Conservation (phyloP, 164 flowering plant species). For the grape (Vitis vinifera) region DNA sequence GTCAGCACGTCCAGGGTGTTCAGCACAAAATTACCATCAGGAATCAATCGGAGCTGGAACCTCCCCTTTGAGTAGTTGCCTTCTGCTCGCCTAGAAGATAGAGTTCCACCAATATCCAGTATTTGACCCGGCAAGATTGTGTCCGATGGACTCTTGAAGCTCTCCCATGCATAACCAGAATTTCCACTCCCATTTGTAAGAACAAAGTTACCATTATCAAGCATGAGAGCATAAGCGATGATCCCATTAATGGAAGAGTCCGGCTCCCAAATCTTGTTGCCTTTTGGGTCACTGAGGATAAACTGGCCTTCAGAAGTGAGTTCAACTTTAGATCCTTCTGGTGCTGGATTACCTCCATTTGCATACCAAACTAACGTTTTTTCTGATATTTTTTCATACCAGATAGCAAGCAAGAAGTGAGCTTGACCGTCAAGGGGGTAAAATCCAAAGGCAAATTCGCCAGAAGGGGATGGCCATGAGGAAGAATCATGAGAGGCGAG, state of each 20-base stretch:
- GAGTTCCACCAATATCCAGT: background rate
- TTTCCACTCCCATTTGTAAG: background rate
- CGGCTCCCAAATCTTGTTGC: background rate
- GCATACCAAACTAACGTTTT: constrained; percentile 8
- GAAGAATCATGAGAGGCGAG: background rate
- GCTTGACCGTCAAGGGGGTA: background rate
- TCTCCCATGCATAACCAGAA: background rate
- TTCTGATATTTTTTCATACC: constrained; percentile 8
- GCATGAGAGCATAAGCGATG: background rate
- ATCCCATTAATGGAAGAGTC: background rate
- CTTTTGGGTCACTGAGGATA: background rate
- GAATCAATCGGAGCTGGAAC: background rate
- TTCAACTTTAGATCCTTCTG: background rate
- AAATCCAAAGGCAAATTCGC: constrained; percentile 6
- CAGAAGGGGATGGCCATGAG: background rate
- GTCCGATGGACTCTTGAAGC: constrained; percentile 1
- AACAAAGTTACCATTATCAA: constrained; percentile 2
- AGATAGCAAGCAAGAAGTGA: constrained; percentile 10
- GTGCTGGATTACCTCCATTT: constrained; percentile 2
- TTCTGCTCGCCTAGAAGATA: background rate
- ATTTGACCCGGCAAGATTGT: constrained; percentile 1
- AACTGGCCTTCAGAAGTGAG: background rate
- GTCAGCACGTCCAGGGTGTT: background rate
- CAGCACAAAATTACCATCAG: constrained; percentile 5
- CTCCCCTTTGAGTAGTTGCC: background rate